These are phyloP conservation scores for Aspergillus sp. DNA, from an alignment of 2,329 filamentous ascomycete species.

Conservation along the genomic window DNA sequence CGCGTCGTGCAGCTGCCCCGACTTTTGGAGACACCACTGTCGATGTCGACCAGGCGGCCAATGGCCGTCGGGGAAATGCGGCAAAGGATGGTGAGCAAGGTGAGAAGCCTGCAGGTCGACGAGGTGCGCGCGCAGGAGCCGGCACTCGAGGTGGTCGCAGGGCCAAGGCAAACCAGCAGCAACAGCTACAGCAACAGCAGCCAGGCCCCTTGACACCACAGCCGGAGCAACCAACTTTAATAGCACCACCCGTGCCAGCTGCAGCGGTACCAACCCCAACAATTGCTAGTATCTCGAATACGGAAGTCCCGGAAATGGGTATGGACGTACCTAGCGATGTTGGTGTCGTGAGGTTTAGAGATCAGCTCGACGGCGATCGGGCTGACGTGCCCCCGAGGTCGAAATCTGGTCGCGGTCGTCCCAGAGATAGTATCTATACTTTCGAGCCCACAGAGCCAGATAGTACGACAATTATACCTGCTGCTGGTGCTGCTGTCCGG, in stretches of 20 bases:
- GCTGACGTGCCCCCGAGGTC: conserved; percentile 23
- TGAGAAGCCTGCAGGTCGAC: conserved; percentile 35
- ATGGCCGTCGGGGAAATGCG: conserved; percentile 34
- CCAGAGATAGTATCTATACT: conserved; percentile 35
- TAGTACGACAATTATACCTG: neutral
- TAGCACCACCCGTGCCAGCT: conserved; percentile 20
- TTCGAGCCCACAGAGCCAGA: conserved; percentile 38
- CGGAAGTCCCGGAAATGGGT: conserved; percentile 23
- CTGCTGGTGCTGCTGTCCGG: conserved; percentile 21
- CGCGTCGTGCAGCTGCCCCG: conserved; percentile 50
- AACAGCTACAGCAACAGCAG: conserved; percentile 21
- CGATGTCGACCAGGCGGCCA: conserved; percentile 28
- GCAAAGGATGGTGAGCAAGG: conserved; percentile 36
- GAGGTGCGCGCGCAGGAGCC: conserved; percentile 33
- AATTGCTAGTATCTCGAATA: conserved; percentile 25
- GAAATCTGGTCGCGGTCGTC: conserved; percentile 29
- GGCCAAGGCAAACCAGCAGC: conserved; percentile 33
- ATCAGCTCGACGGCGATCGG: conserved; percentile 27
- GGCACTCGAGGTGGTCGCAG: conserved; percentile 36
- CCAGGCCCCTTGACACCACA: conserved; percentile 12
- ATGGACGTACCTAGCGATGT: conserved; percentile 20
- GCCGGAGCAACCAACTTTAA: conserved; percentile 18
- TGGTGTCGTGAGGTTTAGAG: conserved; percentile 24
- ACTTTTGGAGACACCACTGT: conserved; percentile 46
- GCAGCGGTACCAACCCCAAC: conserved; percentile 13